A percentile compares a stretch with the other conserved stretches of the same genome.
Conservation (phyloP, 2,329 filamentous ascomycete genomes). For the Corinectria fuckeliana region DNA sequence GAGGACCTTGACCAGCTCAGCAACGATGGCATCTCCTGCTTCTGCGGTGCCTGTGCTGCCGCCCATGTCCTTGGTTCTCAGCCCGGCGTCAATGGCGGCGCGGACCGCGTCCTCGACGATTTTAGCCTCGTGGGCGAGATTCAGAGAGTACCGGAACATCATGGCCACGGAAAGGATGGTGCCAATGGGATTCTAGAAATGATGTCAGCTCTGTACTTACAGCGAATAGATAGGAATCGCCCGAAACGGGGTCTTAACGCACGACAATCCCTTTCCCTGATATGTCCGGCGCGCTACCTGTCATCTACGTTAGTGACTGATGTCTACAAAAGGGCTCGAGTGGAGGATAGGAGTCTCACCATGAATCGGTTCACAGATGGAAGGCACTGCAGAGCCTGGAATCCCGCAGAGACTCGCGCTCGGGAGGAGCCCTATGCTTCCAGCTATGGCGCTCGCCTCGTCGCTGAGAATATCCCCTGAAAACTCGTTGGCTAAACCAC, state of each 20-base stretch:
- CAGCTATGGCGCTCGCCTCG: constrained; percentile 27
- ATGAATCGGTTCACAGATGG: constrained; percentile 34
- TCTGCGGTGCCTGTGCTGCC: constrained; percentile 74
- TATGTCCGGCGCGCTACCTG: constrained; percentile 25
- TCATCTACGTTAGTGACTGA: constrained; percentile 20
- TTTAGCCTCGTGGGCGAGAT: constrained; percentile 74
- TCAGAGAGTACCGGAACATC: constrained; percentile 91
- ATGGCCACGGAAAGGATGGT: constrained; percentile 88
- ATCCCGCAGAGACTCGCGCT: constrained; percentile 35
- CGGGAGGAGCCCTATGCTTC: constrained; percentile 33
- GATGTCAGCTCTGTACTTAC: constrained; percentile 18
- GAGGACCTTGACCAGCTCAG: constrained; percentile 25
- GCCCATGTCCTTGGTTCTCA: constrained; percentile 83
- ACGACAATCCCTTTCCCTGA: constrained; percentile 27
- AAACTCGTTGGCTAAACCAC: constrained; percentile 25
- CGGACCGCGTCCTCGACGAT: constrained; percentile 81
- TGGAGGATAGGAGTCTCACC: constrained; percentile 22
- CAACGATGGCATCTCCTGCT: constrained; percentile 77
- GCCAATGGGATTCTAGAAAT: constrained; percentile 67
- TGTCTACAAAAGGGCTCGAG: constrained; percentile 17
- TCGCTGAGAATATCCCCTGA: constrained; percentile 30
- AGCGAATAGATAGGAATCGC: constrained; percentile 22
- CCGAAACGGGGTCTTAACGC: constrained; percentile 52
- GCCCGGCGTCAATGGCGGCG: constrained; percentile 76
- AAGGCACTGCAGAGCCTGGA: constrained; percentile 24